phyloP scores from a whole-genome alignment of 129 eudicot species.

The Centrapalus pauciflorus region DNA sequence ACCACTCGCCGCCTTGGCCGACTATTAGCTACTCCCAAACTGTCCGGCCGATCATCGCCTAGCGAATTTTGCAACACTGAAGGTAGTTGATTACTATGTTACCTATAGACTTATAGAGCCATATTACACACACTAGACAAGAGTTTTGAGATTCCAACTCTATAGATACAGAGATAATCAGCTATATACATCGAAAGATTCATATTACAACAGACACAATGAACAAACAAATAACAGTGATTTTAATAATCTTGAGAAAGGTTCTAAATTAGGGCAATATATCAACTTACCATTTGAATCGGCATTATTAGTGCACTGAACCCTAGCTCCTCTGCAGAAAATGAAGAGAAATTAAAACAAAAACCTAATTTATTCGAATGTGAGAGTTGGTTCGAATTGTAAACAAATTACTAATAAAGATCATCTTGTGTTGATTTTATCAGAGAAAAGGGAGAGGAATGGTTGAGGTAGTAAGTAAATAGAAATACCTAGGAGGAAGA shows the following conservation, averaged over 20 bases:
- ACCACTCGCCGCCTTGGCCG: no score
- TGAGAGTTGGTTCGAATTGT: neutral
- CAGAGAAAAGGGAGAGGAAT: neutral
- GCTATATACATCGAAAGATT: neutral
- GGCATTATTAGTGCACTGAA: slow-evolving; percentile 6
- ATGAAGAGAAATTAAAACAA: neutral
- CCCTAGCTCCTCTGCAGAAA: slow-evolving; percentile 13
- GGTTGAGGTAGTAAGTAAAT: neutral
- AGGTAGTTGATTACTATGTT: no score
- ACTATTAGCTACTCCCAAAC: no score
- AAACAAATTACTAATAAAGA: neutral
- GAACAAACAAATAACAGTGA: neutral
- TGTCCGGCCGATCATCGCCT: no score
- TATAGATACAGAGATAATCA: neutral
- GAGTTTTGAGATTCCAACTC: neutral
- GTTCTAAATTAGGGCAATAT: slow-evolving; percentile 1
- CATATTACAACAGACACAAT: neutral
- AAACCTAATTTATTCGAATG: slow-evolving; percentile 10
- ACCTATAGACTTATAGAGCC: no score
- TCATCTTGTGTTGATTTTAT: neutral
- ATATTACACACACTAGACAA: neutral
- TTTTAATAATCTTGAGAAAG: neutral
- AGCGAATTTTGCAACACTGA: no score
- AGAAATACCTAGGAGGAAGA: slow-evolving; percentile 35
- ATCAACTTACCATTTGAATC: slow-evolving; percentile 19